Percentiles rank a stretch among this genome's conserved stretches.
phyloP scores from a whole-genome alignment of 305 asterid species.

The Fraxinus albicans region DNA sequence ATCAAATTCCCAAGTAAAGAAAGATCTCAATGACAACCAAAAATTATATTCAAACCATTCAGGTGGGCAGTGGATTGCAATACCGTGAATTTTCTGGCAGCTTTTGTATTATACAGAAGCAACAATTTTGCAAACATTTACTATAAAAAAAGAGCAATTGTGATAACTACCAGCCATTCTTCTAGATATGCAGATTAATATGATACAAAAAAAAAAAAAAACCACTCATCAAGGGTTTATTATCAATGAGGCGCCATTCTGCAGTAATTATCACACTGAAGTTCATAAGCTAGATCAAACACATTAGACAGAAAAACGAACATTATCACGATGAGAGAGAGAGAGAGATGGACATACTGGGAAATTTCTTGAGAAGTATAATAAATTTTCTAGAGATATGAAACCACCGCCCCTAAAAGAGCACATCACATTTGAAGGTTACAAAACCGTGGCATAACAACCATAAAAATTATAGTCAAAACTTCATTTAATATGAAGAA shows the following conservation, averaged over 20 bases:
- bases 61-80: not conserved
- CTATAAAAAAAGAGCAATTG: not conserved
- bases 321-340: not conserved
- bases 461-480: constrained; percentile 2
- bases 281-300: not conserved
- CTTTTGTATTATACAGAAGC: not conserved
- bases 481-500: constrained; percentile 19
- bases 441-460: not conserved
- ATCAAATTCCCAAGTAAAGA: not conserved
- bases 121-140: not conserved
- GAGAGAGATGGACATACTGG: constrained; percentile 53
- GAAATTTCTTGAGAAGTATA: constrained; percentile 78
- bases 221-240: not conserved
- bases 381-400: constrained; percentile 91
- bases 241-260: not conserved
- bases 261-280: not conserved
- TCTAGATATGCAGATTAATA: not conserved
- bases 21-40: not conserved
- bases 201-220: not conserved
- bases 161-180: not conserved
- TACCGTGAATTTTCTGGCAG: not conserved
- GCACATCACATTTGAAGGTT: constrained; percentile 18
- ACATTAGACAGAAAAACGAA: not conserved
- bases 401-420: constrained; percentile 92
- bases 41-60: not conserved